These are phyloP conservation scores for Asterionellopsis glacialis DNA, from an alignment of 108 stramenopile genomes.

Conservation along the genomic window DNA sequence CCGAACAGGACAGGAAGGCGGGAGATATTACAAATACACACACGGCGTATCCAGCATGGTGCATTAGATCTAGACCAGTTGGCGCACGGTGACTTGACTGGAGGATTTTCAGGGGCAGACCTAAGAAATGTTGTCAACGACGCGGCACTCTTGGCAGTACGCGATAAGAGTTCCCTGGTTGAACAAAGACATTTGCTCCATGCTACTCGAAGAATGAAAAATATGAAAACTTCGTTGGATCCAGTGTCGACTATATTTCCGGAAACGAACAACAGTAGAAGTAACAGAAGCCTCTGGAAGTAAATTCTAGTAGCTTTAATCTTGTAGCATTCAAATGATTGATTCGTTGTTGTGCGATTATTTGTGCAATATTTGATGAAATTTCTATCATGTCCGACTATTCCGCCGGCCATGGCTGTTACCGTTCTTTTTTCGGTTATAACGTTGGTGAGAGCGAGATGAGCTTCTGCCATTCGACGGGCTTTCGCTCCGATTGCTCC, in stretches of 20 bases:
- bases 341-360: background rate
- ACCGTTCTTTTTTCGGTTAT: background rate
- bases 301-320: no score
- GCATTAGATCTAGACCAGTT: constrained; percentile 41
- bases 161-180: constrained; percentile 35
- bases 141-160: constrained; percentile 70
- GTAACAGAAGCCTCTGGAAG: no score
- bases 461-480: background rate
- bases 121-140: constrained; percentile 74
- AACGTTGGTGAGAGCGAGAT: background rate
- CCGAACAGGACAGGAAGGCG: constrained; percentile 82
- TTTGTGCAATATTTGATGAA: no score
- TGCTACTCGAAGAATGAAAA: constrained; percentile 33
- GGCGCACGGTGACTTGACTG: constrained; percentile 32
- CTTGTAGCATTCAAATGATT: background rate
- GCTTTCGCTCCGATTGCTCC: constrained; percentile 1
- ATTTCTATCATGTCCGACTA: no score
- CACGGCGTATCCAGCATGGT: constrained; percentile 41
- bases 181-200: constrained; percentile 50
- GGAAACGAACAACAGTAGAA: background rate
- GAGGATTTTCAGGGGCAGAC: constrained; percentile 73
- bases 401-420: no score
- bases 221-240: constrained; percentile 13
- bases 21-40: constrained; percentile 86
- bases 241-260: background rate